These are phyloP conservation scores for Rhizopus microsporus DNA, from an alignment of 371 early-diverging fungal genomes.

Conservation along the genomic window DNA sequence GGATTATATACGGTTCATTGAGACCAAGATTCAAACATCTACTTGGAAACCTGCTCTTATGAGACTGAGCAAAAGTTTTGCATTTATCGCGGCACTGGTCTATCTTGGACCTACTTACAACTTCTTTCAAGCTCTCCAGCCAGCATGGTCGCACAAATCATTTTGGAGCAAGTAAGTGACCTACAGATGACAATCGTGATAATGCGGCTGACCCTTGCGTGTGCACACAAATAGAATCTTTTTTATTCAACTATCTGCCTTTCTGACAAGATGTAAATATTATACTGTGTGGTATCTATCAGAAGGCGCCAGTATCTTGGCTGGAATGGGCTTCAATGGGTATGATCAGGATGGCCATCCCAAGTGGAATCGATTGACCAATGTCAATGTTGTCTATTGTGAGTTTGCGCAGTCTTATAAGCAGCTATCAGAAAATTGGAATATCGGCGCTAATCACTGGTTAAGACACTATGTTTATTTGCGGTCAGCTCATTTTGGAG, in stretches of 20 bases:
- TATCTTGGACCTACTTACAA: slow-evolving; percentile 41
- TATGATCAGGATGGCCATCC: slow-evolving; percentile 51
- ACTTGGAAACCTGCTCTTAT: slow-evolving; percentile 21
- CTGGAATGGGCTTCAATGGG: slow-evolving; percentile 87
- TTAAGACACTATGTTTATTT: slow-evolving; percentile 82
- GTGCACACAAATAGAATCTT: slow-evolving; percentile 25
- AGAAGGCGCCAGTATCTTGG: slow-evolving; percentile 83
- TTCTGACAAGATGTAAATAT: slow-evolving; percentile 77
- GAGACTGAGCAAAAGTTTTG: slow-evolving; percentile 37
- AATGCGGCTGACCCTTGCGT: background rate
- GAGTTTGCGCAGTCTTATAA: slow-evolving; percentile 77
- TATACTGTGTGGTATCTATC: slow-evolving; percentile 86
- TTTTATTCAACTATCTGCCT: slow-evolving; percentile 66
- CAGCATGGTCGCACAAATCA: slow-evolving; percentile 17
- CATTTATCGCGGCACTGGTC: slow-evolving; percentile 36
- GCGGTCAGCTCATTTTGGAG: slow-evolving; percentile 61
- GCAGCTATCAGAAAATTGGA: slow-evolving; percentile 80
- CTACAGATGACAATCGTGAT: background rate
- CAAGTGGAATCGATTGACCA: slow-evolving; percentile 62
- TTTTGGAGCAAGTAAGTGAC: slow-evolving; percentile 31
- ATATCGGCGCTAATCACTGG: slow-evolving; percentile 88
- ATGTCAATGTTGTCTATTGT: slow-evolving; percentile 69
- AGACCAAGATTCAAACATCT: slow-evolving; percentile 19
- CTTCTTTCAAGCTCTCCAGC: slow-evolving; percentile 39
- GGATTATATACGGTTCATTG: slow-evolving; percentile 66